phyloP scores from a whole-genome alignment of 306 rosid genomes.

The Gleditsia sinensis region DNA sequence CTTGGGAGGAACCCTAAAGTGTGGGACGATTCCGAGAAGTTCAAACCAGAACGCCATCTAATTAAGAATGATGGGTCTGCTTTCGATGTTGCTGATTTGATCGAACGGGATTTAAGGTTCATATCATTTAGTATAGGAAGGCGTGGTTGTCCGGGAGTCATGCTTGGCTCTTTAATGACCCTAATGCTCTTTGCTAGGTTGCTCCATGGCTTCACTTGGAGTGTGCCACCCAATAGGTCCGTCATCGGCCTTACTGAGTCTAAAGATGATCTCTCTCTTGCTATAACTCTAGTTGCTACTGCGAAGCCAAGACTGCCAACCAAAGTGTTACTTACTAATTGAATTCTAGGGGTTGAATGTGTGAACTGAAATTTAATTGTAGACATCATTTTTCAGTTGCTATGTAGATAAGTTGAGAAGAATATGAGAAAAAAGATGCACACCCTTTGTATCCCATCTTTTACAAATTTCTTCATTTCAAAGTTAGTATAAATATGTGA shows the following conservation, averaged over 20 bases:
- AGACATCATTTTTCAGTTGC: no score
- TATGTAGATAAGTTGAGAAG: no score
- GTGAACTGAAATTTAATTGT: no score
- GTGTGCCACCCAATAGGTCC: neutral
- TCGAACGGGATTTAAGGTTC: neutral
- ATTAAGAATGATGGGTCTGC: no score
- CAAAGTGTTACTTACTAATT: neutral
- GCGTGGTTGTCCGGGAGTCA: neutral
- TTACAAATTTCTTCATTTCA: no score
- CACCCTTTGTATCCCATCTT: no score
- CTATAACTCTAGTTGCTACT: neutral
- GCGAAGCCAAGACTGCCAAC: neutral
- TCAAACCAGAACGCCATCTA: slow-evolving; percentile 21
- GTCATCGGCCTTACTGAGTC: neutral
- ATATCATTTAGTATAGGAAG: neutral
- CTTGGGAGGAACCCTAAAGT: slow-evolving; percentile 19
- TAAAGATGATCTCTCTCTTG: neutral
- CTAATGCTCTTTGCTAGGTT: no score
- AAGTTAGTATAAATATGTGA: no score
- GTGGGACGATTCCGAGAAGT: slow-evolving; percentile 27
- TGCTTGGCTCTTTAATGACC: neutral
- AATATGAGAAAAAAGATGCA: no score
- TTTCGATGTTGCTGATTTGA: neutral
- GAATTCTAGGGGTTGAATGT: no score
- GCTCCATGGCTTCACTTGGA: neutral